Conservation (phyloP, 2,329 filamentous ascomycete species). For the Hymenoscyphus albidus region DNA sequence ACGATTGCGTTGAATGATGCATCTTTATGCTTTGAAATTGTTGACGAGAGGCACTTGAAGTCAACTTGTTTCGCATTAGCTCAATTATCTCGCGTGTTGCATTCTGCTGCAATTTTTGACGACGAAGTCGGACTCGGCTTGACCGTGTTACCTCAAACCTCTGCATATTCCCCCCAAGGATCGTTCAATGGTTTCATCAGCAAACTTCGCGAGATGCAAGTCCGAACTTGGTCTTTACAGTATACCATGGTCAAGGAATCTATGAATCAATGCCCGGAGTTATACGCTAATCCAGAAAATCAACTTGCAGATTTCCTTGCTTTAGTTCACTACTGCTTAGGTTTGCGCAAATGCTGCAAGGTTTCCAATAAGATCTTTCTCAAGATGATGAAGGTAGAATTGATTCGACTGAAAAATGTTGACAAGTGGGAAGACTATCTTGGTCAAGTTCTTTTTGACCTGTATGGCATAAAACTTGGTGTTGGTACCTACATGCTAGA, state of each 20-base stretch:
- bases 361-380: constrained; percentile 82
- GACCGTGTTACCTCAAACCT: constrained; percentile 53
- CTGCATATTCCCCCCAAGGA: constrained; percentile 41
- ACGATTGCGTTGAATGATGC: constrained; percentile 62
- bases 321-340: constrained; percentile 77
- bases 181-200: constrained; percentile 56
- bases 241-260: constrained; percentile 77
- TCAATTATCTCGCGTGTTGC: constrained; percentile 69
- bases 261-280: constrained; percentile 60
- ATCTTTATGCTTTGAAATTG: constrained; percentile 70
- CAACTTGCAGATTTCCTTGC: constrained; percentile 77
- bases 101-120: constrained; percentile 76
- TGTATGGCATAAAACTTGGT: constrained; percentile 76
- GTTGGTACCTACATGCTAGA: constrained; percentile 61
- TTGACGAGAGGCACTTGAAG: constrained; percentile 75
- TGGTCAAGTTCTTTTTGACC: constrained; percentile 76
- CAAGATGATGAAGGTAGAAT: constrained; percentile 81
- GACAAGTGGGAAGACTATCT: constrained; percentile 85
- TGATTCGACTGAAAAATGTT: constrained; percentile 70
- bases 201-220: constrained; percentile 80
- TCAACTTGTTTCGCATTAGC: constrained; percentile 69
- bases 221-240: constrained; percentile 82
- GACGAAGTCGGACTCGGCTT: constrained; percentile 81
- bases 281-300: constrained; percentile 63
- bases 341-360: constrained; percentile 81